Base-by-base conservation (phyloP, 768 basidiomycete genomes). In the Hericium rajendrae region DNA sequence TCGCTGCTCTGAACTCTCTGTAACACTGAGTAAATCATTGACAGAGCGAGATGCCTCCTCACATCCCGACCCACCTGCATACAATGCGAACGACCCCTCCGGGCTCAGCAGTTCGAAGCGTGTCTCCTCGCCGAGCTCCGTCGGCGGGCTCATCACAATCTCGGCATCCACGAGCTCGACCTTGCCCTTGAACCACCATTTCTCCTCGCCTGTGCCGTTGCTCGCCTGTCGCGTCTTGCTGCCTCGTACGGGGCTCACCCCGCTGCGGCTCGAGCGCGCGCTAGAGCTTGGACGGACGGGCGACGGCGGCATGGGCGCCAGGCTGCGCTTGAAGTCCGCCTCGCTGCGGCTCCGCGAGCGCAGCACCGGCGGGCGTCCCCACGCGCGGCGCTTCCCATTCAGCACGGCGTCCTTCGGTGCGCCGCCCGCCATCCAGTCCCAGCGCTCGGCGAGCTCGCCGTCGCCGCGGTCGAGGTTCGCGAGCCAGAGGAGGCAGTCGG, bases 401-500 rank as follows among this genome's bases (percentile, higher is more conserved):
- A 16, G n/a, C 43, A 11, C 40, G 6, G 15, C 40, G 2, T 18
- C 40, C 18, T 18, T 18, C 40, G 13, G n/a, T 6, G 16, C 16
- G n/a, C 43, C 43, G 24, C 53, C 40, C 6, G 50, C 59, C 56
- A 60, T 60, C 18, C 70, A 62, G 38, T 63, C 61, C 61, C 61
- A 57, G 49, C 49, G 56, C 43, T 64, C 64, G n/a, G 51, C 48
- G 37, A 38, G 28, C 55, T 63, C 62, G 52, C 59, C 61, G 28
- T 67, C 57, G 16, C 64, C 65, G 6, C 64, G 66, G 50, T 65
- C 69, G 57, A 76, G 81, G 48, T 71, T 74, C 16, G 82, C 80
- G 20, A 92, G 75, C 88, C 89, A 91, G 38, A 94, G 64, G 38
- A 94, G 70, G 61, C 83, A 84, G 69, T 94, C 92, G 13, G 85